phyloP scores from a whole-genome alignment of 2,329 filamentous ascomycete species.

The Corinectria fuckeliana region DNA sequence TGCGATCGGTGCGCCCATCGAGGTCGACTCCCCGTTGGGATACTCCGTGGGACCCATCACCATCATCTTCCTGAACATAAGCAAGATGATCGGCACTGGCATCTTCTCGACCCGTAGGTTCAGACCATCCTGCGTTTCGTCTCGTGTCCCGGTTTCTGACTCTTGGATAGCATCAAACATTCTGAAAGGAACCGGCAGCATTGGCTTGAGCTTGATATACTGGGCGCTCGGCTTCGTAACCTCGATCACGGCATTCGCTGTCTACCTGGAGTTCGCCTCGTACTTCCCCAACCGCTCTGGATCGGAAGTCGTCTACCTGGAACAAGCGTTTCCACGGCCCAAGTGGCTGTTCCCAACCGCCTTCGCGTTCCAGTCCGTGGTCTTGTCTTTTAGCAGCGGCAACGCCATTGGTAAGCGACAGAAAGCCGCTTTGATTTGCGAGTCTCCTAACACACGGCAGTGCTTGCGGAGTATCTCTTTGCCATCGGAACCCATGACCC shows the following conservation, averaged over 20 bases:
- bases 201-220: conserved; percentile 68
- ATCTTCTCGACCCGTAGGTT: conserved; percentile 67
- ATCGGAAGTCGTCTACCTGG: conserved; percentile 70
- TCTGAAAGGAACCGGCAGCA: conserved; percentile 63
- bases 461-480: conserved; percentile 68
- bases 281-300: conserved; percentile 72
- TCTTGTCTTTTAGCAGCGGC: conserved; percentile 69
- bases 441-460: conserved; percentile 37
- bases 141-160: background rate
- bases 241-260: conserved; percentile 58
- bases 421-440: conserved; percentile 37
- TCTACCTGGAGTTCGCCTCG: conserved; percentile 68
- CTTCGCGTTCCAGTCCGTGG: conserved; percentile 67
- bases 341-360: conserved; percentile 67
- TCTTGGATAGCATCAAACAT: conserved; percentile 58
- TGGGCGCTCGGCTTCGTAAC: conserved; percentile 70
- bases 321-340: conserved; percentile 70
- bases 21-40: conserved; percentile 62
- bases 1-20: conserved; percentile 65
- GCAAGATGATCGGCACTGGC: conserved; percentile 67
- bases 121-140: background rate
- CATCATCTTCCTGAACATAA: conserved; percentile 65
- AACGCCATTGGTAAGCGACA: conserved; percentile 58
- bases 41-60: conserved; percentile 62
- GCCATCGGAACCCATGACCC: conserved; percentile 57